Percentiles rank a stretch among this genome's conserved stretches.
Conservation (phyloP, 495 filamentous ascomycete species). For the Tuber umbilicatum region DNA sequence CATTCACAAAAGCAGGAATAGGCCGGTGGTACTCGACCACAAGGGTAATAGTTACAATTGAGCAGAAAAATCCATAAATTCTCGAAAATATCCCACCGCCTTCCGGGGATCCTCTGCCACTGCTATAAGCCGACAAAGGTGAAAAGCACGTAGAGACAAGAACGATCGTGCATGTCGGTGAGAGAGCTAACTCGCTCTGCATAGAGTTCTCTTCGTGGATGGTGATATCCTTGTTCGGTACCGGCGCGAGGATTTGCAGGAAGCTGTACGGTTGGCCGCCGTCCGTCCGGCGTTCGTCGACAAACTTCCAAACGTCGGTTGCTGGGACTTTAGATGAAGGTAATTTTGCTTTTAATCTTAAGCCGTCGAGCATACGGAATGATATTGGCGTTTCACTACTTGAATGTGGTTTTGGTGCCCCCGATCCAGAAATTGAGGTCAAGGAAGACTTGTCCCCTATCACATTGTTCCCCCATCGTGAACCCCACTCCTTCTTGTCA, state of each 20-base stretch:
- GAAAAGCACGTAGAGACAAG: slow-evolving; percentile 63
- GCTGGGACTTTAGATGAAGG: slow-evolving; percentile 55
- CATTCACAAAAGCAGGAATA: slow-evolving; percentile 9
- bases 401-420: slow-evolving; percentile 23
- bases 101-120: slow-evolving; percentile 12
- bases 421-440: neutral
- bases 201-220: slow-evolving; percentile 64
- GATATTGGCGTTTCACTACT: slow-evolving; percentile 57
- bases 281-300: slow-evolving; percentile 50
- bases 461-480: slow-evolving; percentile 45
- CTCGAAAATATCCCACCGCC: slow-evolving; percentile 43
- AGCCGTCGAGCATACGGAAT: slow-evolving; percentile 77
- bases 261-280: slow-evolving; percentile 62
- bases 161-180: slow-evolving; percentile 74
- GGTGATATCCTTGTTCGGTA: slow-evolving; percentile 65
- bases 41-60: slow-evolving; percentile 49
- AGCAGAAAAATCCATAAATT: slow-evolving; percentile 46
- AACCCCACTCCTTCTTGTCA: slow-evolving; percentile 60
- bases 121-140: slow-evolving; percentile 53
- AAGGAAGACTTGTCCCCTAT: neutral
- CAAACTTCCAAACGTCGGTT: slow-evolving; percentile 65
- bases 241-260: slow-evolving; percentile 73
- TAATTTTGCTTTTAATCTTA: slow-evolving; percentile 67
- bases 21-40: slow-evolving; percentile 45
- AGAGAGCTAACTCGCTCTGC: slow-evolving; percentile 60